Evolutionary conservation across 2,329 filamentous ascomycete species (phyloP), one percentile per base, ranked within the genome.

Genomic region (Myriosclerotinia duriaeana): DNA sequence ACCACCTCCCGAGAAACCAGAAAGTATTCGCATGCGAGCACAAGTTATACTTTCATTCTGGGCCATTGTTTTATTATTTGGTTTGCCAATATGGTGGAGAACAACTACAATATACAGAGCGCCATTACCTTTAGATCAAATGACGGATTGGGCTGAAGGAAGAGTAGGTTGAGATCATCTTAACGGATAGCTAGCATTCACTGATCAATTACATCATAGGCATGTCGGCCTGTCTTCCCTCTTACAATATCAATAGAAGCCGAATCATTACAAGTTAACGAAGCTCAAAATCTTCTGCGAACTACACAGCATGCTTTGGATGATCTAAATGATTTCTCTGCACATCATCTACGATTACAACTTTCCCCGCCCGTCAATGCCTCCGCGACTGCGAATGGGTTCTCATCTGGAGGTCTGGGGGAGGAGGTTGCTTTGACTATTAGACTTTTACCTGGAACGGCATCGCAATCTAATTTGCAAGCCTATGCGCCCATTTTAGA

Each of bases 61-160:
- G 95, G 81, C 87, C 6, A 87, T 98, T 48, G 91, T 96, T 8
- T 77, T 96, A 8, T 84, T 89, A 40, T 80, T 99, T 7, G 95
- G 95, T 3, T 78, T 99, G 71, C 95, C 95, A 66, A 89, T 96
- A 85, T 99, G 95, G 95, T 96, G 92, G 88, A 88, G 88, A 77
- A 98, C 95, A 0, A 99, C 95, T 5, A 90, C 91, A 0, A 96
- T 98, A 65, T 93, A 96, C 78, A 87, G 95, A 65, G 93, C 94
- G 15, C 84, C 88, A 54, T 80, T 99, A 72, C 95, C 95, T 6
- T 78, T 97, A 71, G 85, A 90, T 75, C 85, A 88, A 65, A 99
- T 99, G 95, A 85, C 90, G 72, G 85, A 90, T 69, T 98, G 95
- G 94, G 91, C 92, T 12, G 91, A 96, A 74, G 93, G 93, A 71